These are phyloP conservation scores for Phytopythium kandeliae DNA, from an alignment of 352 stramenopile species.

Conservation along the genomic window DNA sequence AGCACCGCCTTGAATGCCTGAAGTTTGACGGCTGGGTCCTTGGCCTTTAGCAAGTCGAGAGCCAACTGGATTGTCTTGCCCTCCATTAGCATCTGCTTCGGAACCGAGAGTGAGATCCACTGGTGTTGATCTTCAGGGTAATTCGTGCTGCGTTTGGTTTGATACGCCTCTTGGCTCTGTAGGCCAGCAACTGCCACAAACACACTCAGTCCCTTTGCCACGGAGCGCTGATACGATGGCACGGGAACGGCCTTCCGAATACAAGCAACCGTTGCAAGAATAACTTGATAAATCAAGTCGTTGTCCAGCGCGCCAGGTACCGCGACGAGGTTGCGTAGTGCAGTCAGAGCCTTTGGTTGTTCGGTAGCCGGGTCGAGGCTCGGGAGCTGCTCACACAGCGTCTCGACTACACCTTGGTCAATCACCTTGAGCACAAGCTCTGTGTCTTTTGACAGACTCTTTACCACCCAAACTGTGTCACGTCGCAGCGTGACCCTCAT, in stretches of 20 bases:
- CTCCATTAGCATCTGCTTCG: constrained; percentile 23
- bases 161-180: constrained; percentile 16
- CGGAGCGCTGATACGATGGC: constrained; percentile 20
- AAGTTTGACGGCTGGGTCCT: constrained; percentile 35
- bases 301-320: constrained; percentile 10
- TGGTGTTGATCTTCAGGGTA: constrained; percentile 5
- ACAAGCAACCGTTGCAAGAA: constrained; percentile 21
- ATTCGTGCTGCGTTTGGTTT: constrained; percentile 9
- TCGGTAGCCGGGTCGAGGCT: constrained; percentile 28
- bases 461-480: constrained; percentile 47
- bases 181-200: constrained; percentile 39
- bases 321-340: constrained; percentile 24
- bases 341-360: constrained; percentile 37
- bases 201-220: constrained; percentile 39
- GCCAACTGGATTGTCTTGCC: constrained; percentile 31
- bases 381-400: constrained; percentile 27
- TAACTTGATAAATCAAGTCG: constrained; percentile 9
- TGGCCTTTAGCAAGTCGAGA: constrained; percentile 33
- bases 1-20: constrained; percentile 34
- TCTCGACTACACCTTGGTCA: constrained; percentile 43
- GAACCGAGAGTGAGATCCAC: not conserved
- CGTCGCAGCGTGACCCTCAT: constrained; percentile 23
- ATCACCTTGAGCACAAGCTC: constrained; percentile 62
- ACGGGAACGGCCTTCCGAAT: constrained; percentile 31
- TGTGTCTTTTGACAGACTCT: constrained; percentile 51